Percentiles rank a stretch among this genome's conserved stretches.
These are phyloP conservation scores for Monascus ruber DNA, from an alignment of 2,329 filamentous ascomycete genomes.

Conservation along the genomic window DNA sequence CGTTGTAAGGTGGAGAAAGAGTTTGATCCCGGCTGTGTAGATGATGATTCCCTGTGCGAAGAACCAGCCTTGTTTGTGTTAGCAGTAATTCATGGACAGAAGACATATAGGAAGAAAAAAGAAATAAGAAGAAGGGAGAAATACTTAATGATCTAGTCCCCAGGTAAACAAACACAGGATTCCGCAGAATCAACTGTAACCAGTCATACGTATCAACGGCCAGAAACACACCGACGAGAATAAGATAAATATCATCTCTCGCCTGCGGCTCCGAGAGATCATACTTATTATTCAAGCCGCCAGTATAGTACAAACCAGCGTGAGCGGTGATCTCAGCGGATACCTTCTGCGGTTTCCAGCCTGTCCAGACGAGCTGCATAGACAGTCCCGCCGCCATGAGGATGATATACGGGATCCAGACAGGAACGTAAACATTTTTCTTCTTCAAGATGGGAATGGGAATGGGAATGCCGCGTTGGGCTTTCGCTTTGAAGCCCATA, in stretches of 20 bases:
- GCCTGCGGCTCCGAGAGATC: slow-evolving; percentile 25
- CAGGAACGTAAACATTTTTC: slow-evolving; percentile 9
- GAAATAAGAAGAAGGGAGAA: no score
- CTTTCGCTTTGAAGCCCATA: slow-evolving; percentile 25
- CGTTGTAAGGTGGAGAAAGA: no score
- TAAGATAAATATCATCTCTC: slow-evolving; percentile 33
- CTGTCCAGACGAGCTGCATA: slow-evolving; percentile 35
- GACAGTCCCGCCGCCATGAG: slow-evolving; percentile 24
- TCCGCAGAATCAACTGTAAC: slow-evolving; percentile 25
- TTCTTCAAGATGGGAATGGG: not conserved
- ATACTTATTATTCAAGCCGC: slow-evolving; percentile 23
- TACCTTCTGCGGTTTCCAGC: slow-evolving; percentile 24
- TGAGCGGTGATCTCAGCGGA: slow-evolving; percentile 30
- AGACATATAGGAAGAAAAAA: no score
- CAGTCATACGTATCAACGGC: slow-evolving; percentile 29
- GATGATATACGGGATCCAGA: slow-evolving; percentile 22
- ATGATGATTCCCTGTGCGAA: no score
- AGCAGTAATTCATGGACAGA: no score
- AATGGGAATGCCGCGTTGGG: slow-evolving; percentile 11
- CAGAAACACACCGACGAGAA: slow-evolving; percentile 32
- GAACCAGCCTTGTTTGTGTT: no score
- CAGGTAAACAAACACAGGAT: slow-evolving; percentile 24
- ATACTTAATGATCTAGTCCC: slow-evolving; percentile 24
- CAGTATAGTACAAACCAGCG: slow-evolving; percentile 30
- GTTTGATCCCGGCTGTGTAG: no score